Conservation (phyloP, 495 filamentous ascomycete genomes). For the Trichoderma asperelloides region DNA sequence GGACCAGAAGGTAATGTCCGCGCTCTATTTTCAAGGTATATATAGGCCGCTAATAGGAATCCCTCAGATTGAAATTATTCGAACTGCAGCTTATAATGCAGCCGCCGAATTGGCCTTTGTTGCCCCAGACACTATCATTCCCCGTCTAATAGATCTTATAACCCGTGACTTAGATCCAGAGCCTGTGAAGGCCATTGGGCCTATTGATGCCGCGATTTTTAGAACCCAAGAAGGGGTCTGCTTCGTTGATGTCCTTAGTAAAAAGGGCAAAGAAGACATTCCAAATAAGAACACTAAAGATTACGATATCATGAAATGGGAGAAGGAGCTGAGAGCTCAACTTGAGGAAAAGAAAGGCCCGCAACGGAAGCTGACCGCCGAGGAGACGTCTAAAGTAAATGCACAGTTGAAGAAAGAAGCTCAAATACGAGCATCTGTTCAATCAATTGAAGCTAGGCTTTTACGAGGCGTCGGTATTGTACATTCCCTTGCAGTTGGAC, state of each 20-base stretch:
- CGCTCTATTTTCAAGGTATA: neutral
- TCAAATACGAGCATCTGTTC: conserved; percentile 61
- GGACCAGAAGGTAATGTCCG: conserved; percentile 34
- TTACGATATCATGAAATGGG: conserved; percentile 94
- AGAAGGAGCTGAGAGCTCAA: conserved; percentile 81
- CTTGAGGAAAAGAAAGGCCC: conserved; percentile 86
- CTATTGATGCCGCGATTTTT: conserved; percentile 84
- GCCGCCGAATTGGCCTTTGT: conserved; percentile 90
- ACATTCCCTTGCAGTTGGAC: conserved; percentile 68
- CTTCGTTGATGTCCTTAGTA: conserved; percentile 83
- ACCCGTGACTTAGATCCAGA: conserved; percentile 55
- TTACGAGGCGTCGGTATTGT: conserved; percentile 78
- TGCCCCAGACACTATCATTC: conserved; percentile 71
- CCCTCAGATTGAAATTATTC: conserved; percentile 37
- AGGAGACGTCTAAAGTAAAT: conserved; percentile 84
- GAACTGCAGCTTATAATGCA: conserved; percentile 62
- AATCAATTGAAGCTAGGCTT: conserved; percentile 56
- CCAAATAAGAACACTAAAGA: conserved; percentile 80
- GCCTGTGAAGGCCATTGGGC: conserved; percentile 61
- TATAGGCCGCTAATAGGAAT: conserved; percentile 19
- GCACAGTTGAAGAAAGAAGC: conserved; percentile 83
- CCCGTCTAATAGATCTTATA: conserved; percentile 65
- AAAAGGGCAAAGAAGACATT: conserved; percentile 55
- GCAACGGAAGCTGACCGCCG: conserved; percentile 79
- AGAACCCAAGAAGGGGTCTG: conserved; percentile 76